Percentiles rank a stretch among this genome's conserved stretches.
Conservation (phyloP, 2,329 filamentous ascomycete species). For the Plectosphaerella plurivora region DNA sequence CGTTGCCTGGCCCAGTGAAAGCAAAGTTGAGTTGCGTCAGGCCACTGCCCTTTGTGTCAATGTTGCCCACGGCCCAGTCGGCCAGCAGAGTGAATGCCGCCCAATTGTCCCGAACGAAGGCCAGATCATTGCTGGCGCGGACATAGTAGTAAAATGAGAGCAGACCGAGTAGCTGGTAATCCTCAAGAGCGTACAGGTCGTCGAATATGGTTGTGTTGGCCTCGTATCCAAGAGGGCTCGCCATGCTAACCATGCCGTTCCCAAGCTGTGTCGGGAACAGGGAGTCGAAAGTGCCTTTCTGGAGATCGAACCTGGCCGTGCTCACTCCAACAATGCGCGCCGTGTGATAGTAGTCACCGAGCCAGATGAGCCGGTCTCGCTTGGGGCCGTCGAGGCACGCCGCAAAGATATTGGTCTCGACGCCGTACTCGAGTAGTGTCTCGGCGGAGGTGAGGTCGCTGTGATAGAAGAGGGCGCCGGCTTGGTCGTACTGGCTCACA, state of each 20-base stretch:
- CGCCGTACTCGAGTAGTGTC: slow-evolving; percentile 29
- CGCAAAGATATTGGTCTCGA: slow-evolving; percentile 21
- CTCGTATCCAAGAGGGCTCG: slow-evolving; percentile 10
- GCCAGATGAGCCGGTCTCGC: slow-evolving; percentile 55
- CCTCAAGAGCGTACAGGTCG: slow-evolving; percentile 6
- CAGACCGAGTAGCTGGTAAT: slow-evolving; percentile 16
- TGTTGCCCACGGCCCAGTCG: slow-evolving; percentile 8
- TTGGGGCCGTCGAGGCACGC: slow-evolving; percentile 48
- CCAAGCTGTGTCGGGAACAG: slow-evolving; percentile 15
- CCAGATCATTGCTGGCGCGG: slow-evolving; percentile 11
- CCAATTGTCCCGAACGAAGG: slow-evolving; percentile 11
- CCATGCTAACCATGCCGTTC: slow-evolving; percentile 10
- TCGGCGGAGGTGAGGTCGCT: slow-evolving; percentile 20
- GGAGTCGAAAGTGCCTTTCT: slow-evolving; percentile 26
- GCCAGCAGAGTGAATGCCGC: slow-evolving; percentile 7
- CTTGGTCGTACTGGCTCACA: slow-evolving; percentile 19
- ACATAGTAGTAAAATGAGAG: slow-evolving; percentile 11
- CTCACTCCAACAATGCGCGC: slow-evolving; percentile 26
- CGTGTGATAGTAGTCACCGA: slow-evolving; percentile 48
- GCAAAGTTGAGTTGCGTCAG: slow-evolving; percentile 8
- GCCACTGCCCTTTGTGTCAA: slow-evolving; percentile 8
- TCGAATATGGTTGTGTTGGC: slow-evolving; percentile 1
- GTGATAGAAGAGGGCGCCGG: slow-evolving; percentile 25
- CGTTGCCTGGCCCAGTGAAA: slow-evolving; percentile 11
- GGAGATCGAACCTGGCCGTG: slow-evolving; percentile 27